Conservation (phyloP, 2,329 filamentous ascomycete species). For the Ilyonectria sp. region DNA sequence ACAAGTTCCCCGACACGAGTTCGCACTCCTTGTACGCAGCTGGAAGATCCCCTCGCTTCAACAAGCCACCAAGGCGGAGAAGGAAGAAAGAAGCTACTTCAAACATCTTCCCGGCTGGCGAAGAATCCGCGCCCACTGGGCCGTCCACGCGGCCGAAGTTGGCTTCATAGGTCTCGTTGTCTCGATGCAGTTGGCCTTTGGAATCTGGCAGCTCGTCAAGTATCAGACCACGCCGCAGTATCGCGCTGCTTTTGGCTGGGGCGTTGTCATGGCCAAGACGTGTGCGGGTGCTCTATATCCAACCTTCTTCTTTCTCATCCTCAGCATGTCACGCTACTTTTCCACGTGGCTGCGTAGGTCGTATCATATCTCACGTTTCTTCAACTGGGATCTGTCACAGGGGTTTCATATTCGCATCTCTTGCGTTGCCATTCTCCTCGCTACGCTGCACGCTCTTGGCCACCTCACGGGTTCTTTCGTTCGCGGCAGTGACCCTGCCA, state of each 20-base stretch:
- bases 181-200: slow-evolving; percentile 64
- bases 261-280: slow-evolving; percentile 69
- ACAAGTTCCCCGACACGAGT: slow-evolving; percentile 62
- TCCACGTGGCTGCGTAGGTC: slow-evolving; percentile 67
- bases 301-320: slow-evolving; percentile 70
- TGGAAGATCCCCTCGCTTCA: slow-evolving; percentile 66
- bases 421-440: slow-evolving; percentile 64
- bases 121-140: slow-evolving; percentile 67
- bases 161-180: slow-evolving; percentile 65
- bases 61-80: slow-evolving; percentile 62
- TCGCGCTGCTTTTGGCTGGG: slow-evolving; percentile 68
- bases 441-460: slow-evolving; percentile 67
- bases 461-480: slow-evolving; percentile 68
- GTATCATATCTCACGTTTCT: slow-evolving; percentile 66
- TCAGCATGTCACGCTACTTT: slow-evolving; percentile 72
- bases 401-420: slow-evolving; percentile 71
- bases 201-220: slow-evolving; percentile 69
- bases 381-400: slow-evolving; percentile 71
- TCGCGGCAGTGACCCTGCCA: slow-evolving; percentile 61
- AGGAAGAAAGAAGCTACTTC: slow-evolving; percentile 63
- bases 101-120: slow-evolving; percentile 61
- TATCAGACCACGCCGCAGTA: slow-evolving; percentile 62
- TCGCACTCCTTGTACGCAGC: slow-evolving; percentile 58
- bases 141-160: slow-evolving; percentile 67
- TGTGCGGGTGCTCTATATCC: slow-evolving; percentile 70